phyloP scores from a whole-genome alignment of 768 basidiomycete genomes.

The Cystofilobasidium capitatum region DNA sequence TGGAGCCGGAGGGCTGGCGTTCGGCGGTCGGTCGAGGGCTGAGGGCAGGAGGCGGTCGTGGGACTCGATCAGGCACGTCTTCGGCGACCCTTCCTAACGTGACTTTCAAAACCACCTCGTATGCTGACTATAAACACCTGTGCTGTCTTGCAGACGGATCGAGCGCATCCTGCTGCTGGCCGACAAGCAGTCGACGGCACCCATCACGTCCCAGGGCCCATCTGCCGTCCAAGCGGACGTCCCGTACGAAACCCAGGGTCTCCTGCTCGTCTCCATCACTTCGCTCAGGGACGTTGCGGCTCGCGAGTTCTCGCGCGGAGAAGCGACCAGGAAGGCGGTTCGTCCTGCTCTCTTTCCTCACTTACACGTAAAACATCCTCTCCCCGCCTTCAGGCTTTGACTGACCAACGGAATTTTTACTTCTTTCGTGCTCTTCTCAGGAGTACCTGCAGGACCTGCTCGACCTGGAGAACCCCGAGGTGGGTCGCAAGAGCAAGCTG shows the following conservation, averaged over 20 bases:
- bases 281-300: constrained; percentile 41
- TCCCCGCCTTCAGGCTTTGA: too few species aligned
- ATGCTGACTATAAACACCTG: neutral
- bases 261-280: constrained; percentile 51
- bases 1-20: constrained; percentile 5
- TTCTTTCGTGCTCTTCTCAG: constrained; percentile 30
- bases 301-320: constrained; percentile 35
- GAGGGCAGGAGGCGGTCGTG: constrained; percentile 12
- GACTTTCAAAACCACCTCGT: neutral
- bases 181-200: constrained; percentile 2
- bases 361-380: neutral
- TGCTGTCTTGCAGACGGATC: constrained; percentile 9
- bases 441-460: constrained; percentile 77
- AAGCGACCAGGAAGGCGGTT: constrained; percentile 9
- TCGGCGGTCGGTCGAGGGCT: neutral
- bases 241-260: constrained; percentile 43
- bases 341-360: neutral
- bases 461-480: constrained; percentile 64
- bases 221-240: constrained; percentile 7
- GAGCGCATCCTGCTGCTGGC: constrained; percentile 21
- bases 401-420: neutral
- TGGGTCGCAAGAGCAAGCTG: constrained; percentile 63
- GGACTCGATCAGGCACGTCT: constrained; percentile 16
- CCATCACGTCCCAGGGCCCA: neutral
- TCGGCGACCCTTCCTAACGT: neutral